Evolutionary conservation across 2,329 filamentous ascomycete genomes (phyloP).

Genomic region (Podosphaera aphanis): DNA sequence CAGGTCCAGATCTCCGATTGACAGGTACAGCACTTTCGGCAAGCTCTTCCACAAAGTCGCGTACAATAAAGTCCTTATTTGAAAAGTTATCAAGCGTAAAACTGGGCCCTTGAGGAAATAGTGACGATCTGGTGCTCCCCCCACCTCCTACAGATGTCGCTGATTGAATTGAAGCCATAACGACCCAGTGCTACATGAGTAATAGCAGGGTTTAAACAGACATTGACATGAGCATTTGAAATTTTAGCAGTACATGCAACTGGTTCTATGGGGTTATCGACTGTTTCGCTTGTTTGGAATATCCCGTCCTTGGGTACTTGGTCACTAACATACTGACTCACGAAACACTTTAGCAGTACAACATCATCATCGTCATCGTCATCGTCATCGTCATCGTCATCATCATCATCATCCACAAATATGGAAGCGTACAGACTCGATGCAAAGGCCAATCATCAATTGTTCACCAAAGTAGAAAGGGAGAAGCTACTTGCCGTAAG

Average conservation of each 20-base stretch:
- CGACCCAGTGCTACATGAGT: conserved; percentile 8
- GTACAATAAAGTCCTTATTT: conserved; percentile 84
- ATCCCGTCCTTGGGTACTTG: not conserved
- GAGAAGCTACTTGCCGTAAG: conserved; percentile 23
- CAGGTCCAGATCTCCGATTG: conserved; percentile 52
- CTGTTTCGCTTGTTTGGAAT: not conserved
- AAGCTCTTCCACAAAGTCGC: conserved; percentile 86
- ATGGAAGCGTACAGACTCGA: conserved; percentile 23
- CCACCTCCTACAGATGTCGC: conserved; percentile 12
- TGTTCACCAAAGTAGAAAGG: conserved; percentile 21
- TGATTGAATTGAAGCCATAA: conserved; percentile 5
- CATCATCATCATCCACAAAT: conserved; percentile 16
- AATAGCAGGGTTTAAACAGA: conserved; percentile 2
- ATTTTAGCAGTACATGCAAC: not conserved
- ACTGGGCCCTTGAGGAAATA: conserved; percentile 56
- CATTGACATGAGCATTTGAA: not conserved
- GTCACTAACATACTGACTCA: not conserved
- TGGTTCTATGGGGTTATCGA: not conserved
- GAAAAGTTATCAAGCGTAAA: conserved; percentile 80
- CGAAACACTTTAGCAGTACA: not conserved
- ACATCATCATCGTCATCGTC: too few species aligned
- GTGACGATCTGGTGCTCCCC: conserved; percentile 17
- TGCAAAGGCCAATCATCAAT: conserved; percentile 20
- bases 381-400: too few species aligned
- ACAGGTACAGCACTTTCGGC: conserved; percentile 64